phyloP scores from a whole-genome alignment of 257 asterid species.

The Plantago major region DNA sequence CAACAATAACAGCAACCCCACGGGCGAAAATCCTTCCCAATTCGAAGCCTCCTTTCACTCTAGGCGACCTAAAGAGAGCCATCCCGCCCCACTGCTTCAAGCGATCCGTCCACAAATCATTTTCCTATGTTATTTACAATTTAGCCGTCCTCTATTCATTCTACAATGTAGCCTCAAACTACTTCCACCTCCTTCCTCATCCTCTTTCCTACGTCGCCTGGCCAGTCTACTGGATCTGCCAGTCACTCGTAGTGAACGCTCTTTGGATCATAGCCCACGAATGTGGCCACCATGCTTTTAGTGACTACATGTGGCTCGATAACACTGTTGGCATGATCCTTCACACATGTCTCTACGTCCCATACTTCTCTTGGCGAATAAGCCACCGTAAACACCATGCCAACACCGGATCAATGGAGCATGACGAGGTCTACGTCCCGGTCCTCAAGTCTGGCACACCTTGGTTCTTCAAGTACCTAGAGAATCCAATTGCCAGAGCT shows the following conservation, averaged over 20 bases:
- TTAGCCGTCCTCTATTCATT: slow-evolving; percentile 20
- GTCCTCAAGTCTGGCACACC: slow-evolving; percentile 28
- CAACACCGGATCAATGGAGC: slow-evolving; percentile 58
- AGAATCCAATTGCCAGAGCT: slow-evolving; percentile 37
- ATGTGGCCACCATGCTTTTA: no score
- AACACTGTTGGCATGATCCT: slow-evolving; percentile 58
- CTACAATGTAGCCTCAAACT: slow-evolving; percentile 43
- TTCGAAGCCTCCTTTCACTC: slow-evolving; percentile 64
- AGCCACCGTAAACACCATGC: slow-evolving; percentile 74
- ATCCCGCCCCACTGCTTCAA: slow-evolving; percentile 81
- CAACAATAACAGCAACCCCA: no score
- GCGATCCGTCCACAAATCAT: slow-evolving; percentile 64
- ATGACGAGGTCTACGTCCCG: slow-evolving; percentile 65
- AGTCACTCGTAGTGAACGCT: slow-evolving; percentile 54
- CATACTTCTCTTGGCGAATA: slow-evolving; percentile 64
- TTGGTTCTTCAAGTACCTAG: slow-evolving; percentile 47
- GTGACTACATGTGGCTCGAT: slow-evolving; percentile 57
- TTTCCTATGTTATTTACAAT: slow-evolving; percentile 52
- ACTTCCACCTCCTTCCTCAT: slow-evolving; percentile 37
- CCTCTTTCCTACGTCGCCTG: slow-evolving; percentile 39
- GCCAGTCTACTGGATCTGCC: slow-evolving; percentile 51
- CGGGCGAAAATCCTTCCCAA: slow-evolving; percentile 28
- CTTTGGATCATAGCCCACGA: no score
- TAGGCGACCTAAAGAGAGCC: slow-evolving; percentile 71
- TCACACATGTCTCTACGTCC: slow-evolving; percentile 57